phyloP scores from a whole-genome alignment of 495 filamentous ascomycete genomes.

The Trichoderma virens region DNA sequence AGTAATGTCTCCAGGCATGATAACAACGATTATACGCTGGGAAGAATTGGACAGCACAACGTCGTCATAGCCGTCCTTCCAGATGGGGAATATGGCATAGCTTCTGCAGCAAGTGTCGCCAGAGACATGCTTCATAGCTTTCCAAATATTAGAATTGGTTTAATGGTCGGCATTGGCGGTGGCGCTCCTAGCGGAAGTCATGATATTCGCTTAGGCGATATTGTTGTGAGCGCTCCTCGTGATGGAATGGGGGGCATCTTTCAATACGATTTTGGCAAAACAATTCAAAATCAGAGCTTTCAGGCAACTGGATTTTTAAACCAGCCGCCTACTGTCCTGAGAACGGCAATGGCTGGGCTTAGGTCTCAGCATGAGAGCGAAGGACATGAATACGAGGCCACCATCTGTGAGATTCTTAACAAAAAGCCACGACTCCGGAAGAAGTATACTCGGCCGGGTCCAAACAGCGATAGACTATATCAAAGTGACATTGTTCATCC shows the following conservation, averaged over 20 bases:
- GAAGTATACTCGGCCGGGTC: no score
- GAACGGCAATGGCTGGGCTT: no score
- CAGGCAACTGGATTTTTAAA: neutral
- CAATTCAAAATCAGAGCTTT: neutral
- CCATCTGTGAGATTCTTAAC: no score
- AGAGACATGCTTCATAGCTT: slow-evolving; percentile 28
- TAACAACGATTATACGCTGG: slow-evolving; percentile 23
- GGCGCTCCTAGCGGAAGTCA: slow-evolving; percentile 22
- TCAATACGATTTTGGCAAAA: slow-evolving; percentile 35
- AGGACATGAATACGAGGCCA: no score
- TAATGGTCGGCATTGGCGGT: slow-evolving; percentile 39
- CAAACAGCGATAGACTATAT: no score
- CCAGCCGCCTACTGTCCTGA: no score
- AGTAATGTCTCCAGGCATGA: neutral
- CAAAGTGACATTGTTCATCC: no score
- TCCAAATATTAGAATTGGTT: slow-evolving; percentile 24
- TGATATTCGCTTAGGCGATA: slow-evolving; percentile 32
- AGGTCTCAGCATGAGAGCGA: no score
- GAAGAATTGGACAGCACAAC: slow-evolving; percentile 27
- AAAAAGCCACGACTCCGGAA: no score
- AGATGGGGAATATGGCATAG: slow-evolving; percentile 17
- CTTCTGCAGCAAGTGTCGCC: slow-evolving; percentile 24
- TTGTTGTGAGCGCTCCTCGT: slow-evolving; percentile 29
- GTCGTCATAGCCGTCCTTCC: slow-evolving; percentile 37
- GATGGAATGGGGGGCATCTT: slow-evolving; percentile 25